Evolutionary conservation across 2,329 filamentous ascomycete genomes (phyloP), one percentile per base, ranked within the genome.

Genomic region (Talaromyces albobiverticillius): DNA sequence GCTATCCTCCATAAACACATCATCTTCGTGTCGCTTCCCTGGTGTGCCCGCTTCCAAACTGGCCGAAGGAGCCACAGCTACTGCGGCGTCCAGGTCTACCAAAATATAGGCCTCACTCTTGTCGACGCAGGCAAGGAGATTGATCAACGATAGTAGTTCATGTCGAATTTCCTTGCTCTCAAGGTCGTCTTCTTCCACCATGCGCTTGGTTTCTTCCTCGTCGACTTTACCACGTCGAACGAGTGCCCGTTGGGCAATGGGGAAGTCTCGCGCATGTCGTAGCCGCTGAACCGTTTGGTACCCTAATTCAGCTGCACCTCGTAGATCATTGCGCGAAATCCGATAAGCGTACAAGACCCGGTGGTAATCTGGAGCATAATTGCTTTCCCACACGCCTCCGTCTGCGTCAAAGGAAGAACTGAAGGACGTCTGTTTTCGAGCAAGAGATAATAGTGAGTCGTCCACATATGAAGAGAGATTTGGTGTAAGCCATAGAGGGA

Each of bases 321-420:
- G 89, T 78, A 91, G 95, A 73, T 97, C 89, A 64, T 85, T 84
- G 61, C 87, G 87, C 58, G 85, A 85, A 60, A 96, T 87, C 49
- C 94, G 85, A 84, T 93, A 96, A 3, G 92, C 86, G 69, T 96
- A 96, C 46, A 97, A 82, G 54, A 96, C 87, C 64, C 93, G 89
- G 67, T 94, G 89, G 67, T 92, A 95, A 3, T 90, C 88, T 0
- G 85, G 81, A 9, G 72, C 72, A 31, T 69, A 71, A 25, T 74
- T 64, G n/a, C 23, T 31, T 38, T 55, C 22, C 53, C 55, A 53
- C 53, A 57, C 62, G 25, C 64, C 63, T 48, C 56, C 64, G 20
- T 62, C 64, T 74, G 76, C 54, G 76, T 70, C 68, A 6, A 67
- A 42, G 56, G 64, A 62, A 20, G 67, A 68, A 29, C 59, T 78